Percentiles rank a stretch among this genome's conserved stretches.
Conservation (phyloP, 2,329 filamentous ascomycete genomes). For the Metarhizium robertsii region DNA sequence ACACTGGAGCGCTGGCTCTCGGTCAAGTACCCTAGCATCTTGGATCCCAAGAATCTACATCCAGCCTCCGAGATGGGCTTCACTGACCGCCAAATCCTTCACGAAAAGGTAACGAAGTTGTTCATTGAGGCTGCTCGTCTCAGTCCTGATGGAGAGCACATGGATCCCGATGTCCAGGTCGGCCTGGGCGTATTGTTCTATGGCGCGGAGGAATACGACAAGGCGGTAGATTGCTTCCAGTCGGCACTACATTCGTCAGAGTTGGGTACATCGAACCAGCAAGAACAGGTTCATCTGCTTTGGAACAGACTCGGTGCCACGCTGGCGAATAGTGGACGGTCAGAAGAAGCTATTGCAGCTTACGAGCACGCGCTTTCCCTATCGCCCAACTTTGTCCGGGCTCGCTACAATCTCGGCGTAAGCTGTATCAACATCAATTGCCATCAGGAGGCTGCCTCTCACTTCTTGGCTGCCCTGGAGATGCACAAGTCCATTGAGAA, state of each 20-base stretch:
- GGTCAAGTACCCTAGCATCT: constrained; percentile 83
- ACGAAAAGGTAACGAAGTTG: constrained; percentile 80
- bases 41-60: constrained; percentile 62
- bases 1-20: constrained; percentile 95
- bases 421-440: constrained; percentile 97
- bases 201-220: constrained; percentile 94
- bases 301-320: constrained; percentile 98
- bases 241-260: constrained; percentile 82
- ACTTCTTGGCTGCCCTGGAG: constrained; percentile 80
- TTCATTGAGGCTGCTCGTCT: constrained; percentile 92
- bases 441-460: constrained; percentile 84
- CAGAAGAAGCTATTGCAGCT: constrained; percentile 91
- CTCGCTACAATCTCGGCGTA: constrained; percentile 92
- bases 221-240: constrained; percentile 97
- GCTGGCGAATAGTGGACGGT: constrained; percentile 85
- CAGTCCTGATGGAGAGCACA: constrained; percentile 83
- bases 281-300: constrained; percentile 80
- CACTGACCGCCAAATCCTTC: constrained; percentile 81
- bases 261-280: constrained; percentile 72
- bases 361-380: constrained; percentile 88
- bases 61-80: constrained; percentile 80
- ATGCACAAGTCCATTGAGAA: constrained; percentile 95
- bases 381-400: constrained; percentile 92
- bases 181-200: constrained; percentile 96
- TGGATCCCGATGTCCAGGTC: constrained; percentile 98